Conservation (phyloP, 139 green algal genomes). For the Diplosphaera chodatii region DNA sequence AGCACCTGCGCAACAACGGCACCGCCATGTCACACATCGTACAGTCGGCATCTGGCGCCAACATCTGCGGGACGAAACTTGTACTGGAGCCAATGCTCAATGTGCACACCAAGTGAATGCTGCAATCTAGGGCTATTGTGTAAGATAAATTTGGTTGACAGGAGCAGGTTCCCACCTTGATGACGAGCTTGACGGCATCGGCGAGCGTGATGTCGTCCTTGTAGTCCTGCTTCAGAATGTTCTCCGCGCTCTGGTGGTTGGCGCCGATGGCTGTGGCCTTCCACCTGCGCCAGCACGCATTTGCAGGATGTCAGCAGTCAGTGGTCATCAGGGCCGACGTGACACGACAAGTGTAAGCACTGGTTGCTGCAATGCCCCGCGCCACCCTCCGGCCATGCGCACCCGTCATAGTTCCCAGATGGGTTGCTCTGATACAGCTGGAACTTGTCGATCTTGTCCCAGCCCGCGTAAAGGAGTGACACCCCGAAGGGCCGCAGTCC, state of each 20-base stretch:
- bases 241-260: slow-evolving; percentile 81
- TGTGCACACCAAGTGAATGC: no score
- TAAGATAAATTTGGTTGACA: no score
- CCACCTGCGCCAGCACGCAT: slow-evolving; percentile 54
- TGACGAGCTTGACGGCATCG: slow-evolving; percentile 66
- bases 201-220: slow-evolving; percentile 72
- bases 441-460: slow-evolving; percentile 90
- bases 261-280: slow-evolving; percentile 93
- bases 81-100: no score
- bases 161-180: no score
- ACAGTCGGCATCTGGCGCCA: no score
- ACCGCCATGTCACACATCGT: no score
- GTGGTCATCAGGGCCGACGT: no score
- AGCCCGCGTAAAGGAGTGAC: slow-evolving; percentile 95
- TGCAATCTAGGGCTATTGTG: no score
- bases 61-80: background rate
- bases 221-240: slow-evolving; percentile 89
- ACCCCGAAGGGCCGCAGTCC: slow-evolving; percentile 96
- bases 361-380: no score
- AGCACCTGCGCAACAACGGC: slow-evolving; percentile 79
- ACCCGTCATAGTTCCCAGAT: slow-evolving; percentile 90
- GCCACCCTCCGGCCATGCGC: no score
- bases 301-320: background rate
- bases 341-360: no score
- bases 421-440: slow-evolving; percentile 98